Evolutionary conservation across 148 eudicot species (phyloP), one percentile per base, ranked within the genome.

Genomic region (Arbutus unedo): DNA sequence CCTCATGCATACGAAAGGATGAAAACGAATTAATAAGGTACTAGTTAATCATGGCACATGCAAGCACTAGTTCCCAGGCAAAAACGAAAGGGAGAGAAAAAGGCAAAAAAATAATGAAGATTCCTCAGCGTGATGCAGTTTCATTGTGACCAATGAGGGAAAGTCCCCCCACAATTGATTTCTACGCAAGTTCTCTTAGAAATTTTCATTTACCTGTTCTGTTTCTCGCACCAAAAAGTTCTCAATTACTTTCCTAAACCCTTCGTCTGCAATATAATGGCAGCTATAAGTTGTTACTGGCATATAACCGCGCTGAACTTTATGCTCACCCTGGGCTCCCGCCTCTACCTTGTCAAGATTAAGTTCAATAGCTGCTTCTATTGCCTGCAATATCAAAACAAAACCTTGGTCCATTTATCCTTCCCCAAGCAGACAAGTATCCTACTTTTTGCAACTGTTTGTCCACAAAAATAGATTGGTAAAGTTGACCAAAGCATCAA

Each of bases 321-420:
- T 96, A 85, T 96, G 99, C 90, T 96, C 99, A 74, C 99, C 99
- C 86, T 96, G 99, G 81, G 99, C 99, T 82, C 99, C 99, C 49
- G 99, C 99, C 92, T 96, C 99, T 84, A 96, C 98, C 80, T 83
- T 94, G 86, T 89, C 90, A 84, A 96, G 93, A 81, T 93, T 93
- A 77, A 90, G 90, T 84, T 94, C 99, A 68, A 96, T 96, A 25
- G 99, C 99, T 78, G 98, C 99, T 90, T 96, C 99, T 81, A 96
- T 94, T 51, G 99, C 99, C 99, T 96, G 85, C 77, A 77, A 76
- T 67, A 57, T 51, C 49, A 81, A 25, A 73, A 76, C 55, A 76
- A 55, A 74, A 14, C 25, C 72, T 6, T 51, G 48, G 7, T 11
- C 18, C 13, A 80, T 79, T 13, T 31, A 80, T 31, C 49, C 62